Percentiles rank a stretch among this genome's conserved stretches.
phyloP scores from a whole-genome alignment of 2,329 filamentous ascomycete species.

The Amphichorda felina region DNA sequence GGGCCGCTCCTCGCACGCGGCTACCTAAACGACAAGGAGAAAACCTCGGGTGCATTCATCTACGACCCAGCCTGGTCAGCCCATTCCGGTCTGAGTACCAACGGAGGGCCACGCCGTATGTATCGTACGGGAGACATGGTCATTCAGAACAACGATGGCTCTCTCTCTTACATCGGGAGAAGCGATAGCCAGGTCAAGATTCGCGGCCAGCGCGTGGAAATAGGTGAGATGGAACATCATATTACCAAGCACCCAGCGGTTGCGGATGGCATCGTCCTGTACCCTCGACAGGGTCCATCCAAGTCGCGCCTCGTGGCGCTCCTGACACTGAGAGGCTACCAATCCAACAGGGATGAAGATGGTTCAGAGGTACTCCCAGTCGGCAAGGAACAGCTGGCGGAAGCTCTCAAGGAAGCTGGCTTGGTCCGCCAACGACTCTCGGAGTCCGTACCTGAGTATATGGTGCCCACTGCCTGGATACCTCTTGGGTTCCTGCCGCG shows the following conservation, averaged over 20 bases:
- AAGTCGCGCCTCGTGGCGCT: background rate
- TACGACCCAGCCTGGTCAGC: too few relatives aligned
- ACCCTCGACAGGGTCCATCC: background rate
- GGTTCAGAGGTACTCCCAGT: too few relatives aligned
- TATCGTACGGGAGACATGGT: slow-evolving; percentile 37
- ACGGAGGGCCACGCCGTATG: too few relatives aligned
- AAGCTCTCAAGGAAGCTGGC: too few relatives aligned
- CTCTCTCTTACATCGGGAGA: slow-evolving; percentile 34
- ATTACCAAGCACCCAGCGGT: background rate
- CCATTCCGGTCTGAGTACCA: too few relatives aligned
- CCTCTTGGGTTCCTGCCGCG: slow-evolving; percentile 13
- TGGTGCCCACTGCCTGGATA: slow-evolving; percentile 20
- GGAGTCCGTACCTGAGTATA: slow-evolving; percentile 21
- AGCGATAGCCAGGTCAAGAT: slow-evolving; percentile 48
- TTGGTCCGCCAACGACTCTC: slow-evolving; percentile 12
- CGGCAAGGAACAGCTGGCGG: too few relatives aligned
- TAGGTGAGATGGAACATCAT: slow-evolving; percentile 12
- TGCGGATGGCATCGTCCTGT: background rate
- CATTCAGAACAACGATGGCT: slow-evolving; percentile 25
- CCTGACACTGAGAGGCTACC: too few relatives aligned
- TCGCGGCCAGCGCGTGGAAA: slow-evolving; percentile 42
- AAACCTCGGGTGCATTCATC: too few relatives aligned
- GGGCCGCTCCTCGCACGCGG: too few relatives aligned
- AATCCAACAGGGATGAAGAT: too few relatives aligned
- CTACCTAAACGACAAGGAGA: too few relatives aligned